Evolutionary conservation across 208 protist species (phyloP).

Genomic region (Trypanosomatidae sp.): DNA sequence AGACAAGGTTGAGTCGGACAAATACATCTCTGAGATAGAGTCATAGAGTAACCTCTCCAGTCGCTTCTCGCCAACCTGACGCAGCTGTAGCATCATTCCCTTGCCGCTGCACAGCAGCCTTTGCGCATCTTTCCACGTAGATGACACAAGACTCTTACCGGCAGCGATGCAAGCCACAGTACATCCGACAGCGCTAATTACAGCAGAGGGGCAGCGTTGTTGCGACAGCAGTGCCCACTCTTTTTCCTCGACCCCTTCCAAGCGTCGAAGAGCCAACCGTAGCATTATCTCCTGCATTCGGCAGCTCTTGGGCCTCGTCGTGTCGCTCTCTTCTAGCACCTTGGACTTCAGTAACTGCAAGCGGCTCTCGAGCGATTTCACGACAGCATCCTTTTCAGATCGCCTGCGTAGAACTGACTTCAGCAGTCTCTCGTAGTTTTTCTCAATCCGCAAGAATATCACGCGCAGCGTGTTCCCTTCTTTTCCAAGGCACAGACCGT

Average conservation of each 20-base stretch:
- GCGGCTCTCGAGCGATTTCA: constrained; percentile 20
- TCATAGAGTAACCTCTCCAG: constrained; percentile 18
- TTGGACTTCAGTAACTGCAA: constrained; percentile 10
- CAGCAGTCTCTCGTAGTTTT: constrained; percentile 11
- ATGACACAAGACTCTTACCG: constrained; percentile 13
- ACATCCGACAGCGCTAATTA: constrained; percentile 17
- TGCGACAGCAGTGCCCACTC: constrained; percentile 22
- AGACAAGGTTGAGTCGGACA: constrained; percentile 15
- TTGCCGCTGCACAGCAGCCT: constrained; percentile 12
- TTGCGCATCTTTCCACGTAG: constrained; percentile 23
- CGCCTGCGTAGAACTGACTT: constrained; percentile 16
- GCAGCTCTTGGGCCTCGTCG: constrained; percentile 3
- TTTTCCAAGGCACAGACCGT: constrained; percentile 21
- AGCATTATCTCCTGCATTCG: constrained; percentile 20
- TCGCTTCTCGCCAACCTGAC: constrained; percentile 10
- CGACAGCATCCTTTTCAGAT: constrained; percentile 18
- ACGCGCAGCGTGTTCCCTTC: constrained; percentile 24
- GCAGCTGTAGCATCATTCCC: constrained; percentile 12
- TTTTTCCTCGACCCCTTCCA: constrained; percentile 16
- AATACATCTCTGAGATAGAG: constrained; percentile 9
- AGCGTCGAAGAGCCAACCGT: constrained; percentile 16
- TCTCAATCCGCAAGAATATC: constrained; percentile 18
- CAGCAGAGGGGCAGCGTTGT: constrained; percentile 11
- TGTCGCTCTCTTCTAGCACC: constrained; percentile 5
- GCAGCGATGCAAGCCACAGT: constrained; percentile 19